phyloP scores from a whole-genome alignment of 2,329 filamentous ascomycete genomes.

The Cercospora sojina region DNA sequence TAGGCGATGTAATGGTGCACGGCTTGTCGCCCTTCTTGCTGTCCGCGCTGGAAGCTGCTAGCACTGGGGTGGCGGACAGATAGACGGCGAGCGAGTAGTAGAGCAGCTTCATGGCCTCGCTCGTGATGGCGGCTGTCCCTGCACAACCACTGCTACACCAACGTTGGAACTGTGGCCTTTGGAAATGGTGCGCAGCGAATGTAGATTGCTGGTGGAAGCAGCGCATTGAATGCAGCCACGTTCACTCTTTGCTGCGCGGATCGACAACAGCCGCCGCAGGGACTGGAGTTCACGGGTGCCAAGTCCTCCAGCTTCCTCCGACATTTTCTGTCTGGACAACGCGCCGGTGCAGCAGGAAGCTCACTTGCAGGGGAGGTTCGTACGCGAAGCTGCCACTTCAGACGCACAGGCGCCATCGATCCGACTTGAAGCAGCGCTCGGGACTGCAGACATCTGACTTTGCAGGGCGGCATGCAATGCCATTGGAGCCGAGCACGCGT shows the following conservation, averaged over 20 bases:
- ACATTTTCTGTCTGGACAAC: neutral
- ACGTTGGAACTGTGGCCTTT: neutral
- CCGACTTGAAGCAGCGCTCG: too few relatives aligned
- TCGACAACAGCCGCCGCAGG: neutral
- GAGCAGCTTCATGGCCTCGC: conserved; percentile 33
- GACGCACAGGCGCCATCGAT: neutral
- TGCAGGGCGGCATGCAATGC: neutral
- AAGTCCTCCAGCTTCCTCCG: neutral
- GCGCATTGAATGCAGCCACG: neutral
- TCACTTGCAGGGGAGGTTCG: neutral
- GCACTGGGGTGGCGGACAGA: conserved; percentile 33
- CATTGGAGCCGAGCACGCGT: neutral
- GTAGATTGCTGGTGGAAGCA: neutral
- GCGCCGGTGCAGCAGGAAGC: neutral
- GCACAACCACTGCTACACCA: neutral
- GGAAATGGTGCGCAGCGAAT: neutral
- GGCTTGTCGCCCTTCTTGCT: conserved; percentile 33
- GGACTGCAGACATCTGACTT: neutral
- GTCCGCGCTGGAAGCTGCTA: conserved; percentile 39
- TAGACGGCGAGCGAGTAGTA: conserved; percentile 39
- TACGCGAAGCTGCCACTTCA: neutral
- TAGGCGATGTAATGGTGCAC: conserved; percentile 62
- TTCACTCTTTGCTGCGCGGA: neutral
- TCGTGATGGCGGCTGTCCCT: neutral
- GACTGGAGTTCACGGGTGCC: neutral